Evolutionary conservation across 169 alveolate genomes (phyloP).

Genomic region (Babesia bovis): DNA sequence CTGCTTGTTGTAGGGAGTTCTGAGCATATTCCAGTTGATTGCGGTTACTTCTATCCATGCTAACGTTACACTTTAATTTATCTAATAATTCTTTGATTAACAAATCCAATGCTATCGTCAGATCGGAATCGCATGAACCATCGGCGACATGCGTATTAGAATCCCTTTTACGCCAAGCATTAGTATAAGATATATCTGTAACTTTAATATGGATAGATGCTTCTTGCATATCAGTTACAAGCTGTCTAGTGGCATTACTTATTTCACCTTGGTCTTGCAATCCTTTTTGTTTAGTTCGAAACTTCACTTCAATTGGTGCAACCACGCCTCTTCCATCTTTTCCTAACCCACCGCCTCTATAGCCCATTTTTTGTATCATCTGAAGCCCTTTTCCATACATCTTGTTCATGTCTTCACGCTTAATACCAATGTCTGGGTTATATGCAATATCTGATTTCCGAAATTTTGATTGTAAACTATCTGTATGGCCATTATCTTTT

Average conservation of each 20-base stretch:
- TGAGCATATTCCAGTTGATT: slow-evolving; percentile 1
- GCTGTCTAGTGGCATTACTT: background rate
- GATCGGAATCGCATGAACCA: background rate
- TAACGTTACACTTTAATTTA: slow-evolving; percentile 6
- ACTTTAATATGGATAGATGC: background rate
- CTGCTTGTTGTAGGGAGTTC: background rate
- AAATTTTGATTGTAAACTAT: background rate
- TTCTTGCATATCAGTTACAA: background rate
- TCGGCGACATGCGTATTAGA: background rate
- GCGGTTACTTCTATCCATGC: background rate
- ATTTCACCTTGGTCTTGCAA: slow-evolving; percentile 11
- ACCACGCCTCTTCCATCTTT: slow-evolving; percentile 56
- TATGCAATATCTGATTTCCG: background rate
- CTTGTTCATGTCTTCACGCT: slow-evolving; percentile 30
- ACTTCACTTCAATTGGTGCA: slow-evolving; percentile 35
- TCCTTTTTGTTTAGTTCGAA: background rate
- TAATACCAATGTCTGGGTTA: slow-evolving; percentile 13
- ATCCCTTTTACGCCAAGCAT: slow-evolving; percentile 9
- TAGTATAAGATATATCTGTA: background rate
- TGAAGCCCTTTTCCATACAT: slow-evolving; percentile 66
- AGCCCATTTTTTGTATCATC: slow-evolving; percentile 68
- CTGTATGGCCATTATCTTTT: too few species aligned
- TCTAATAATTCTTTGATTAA: slow-evolving; percentile 4
- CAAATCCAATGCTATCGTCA: background rate
- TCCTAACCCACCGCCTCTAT: slow-evolving; percentile 67